Conservation (phyloP, 2,329 filamentous ascomycete species). For the Trichoderma polysporum region DNA sequence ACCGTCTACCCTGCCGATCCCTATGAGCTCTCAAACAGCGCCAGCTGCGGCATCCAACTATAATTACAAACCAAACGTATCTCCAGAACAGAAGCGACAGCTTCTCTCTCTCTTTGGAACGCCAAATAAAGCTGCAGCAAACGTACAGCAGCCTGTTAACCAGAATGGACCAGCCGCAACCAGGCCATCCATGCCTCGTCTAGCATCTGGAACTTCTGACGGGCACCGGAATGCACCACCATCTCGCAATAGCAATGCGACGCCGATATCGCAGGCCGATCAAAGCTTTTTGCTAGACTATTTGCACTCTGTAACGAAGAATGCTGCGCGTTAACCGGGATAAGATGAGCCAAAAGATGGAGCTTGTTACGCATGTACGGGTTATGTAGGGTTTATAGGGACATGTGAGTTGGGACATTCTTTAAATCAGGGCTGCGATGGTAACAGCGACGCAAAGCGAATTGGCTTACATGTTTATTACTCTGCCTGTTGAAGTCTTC, state of each 20-base stretch:
- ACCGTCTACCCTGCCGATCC: constrained; percentile 20
- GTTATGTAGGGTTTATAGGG: not conserved
- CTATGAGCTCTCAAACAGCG: not conserved
- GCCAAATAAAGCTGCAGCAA: constrained; percentile 24
- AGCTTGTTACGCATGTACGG: not conserved
- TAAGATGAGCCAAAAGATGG: not conserved
- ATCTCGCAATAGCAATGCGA: constrained; percentile 49
- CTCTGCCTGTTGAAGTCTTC: not conserved
- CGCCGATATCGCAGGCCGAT: constrained; percentile 65
- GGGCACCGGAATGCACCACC: constrained; percentile 24
- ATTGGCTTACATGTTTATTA: not conserved
- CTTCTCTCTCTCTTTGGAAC: constrained; percentile 65
- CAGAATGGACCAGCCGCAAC: constrained; percentile 1
- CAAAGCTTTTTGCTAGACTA: constrained; percentile 76
- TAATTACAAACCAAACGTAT: constrained; percentile 29
- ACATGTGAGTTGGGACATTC: not conserved
- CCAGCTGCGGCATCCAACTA: not conserved
- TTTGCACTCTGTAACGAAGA: constrained; percentile 57
- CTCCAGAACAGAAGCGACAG: constrained; percentile 36
- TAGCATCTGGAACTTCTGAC: constrained; percentile 43
- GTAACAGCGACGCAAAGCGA: not conserved
- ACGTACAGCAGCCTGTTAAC: not conserved
- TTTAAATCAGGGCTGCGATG: not conserved
- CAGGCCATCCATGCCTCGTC: constrained; percentile 35
- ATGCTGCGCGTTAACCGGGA: constrained; percentile 33